Evolutionary conservation across 176 grass and related monocot species (phyloP), one percentile per base, ranked within the genome.

Genomic region (Musa schizocarpa): DNA sequence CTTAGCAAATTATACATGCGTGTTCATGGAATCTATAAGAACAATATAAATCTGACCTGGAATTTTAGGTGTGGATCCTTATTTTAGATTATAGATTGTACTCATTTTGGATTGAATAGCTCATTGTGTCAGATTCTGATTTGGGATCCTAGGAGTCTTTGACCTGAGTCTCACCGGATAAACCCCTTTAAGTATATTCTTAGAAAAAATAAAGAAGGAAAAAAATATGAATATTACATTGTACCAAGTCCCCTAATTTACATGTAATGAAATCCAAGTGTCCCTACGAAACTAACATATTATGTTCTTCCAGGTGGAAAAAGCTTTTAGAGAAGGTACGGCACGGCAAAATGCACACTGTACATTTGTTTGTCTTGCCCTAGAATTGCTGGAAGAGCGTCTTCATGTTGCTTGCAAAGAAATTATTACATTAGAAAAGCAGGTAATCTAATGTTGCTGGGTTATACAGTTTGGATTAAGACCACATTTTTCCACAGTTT

Each of bases 321-420:
- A 96, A 66, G 93, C 93, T 67, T 96, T 96, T 74, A 92, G 93
- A 84, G 91, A 99, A 92, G 95, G 88, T 29, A 91, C 90, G 19
- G 90, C 95, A 20, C 86, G 89, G 25, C 95, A 94, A 89, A 94
- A 99, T 83, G 86, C 90, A 20, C 88, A 94, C 65, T 91, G 95
- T 82, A 82, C 94, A 64, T 99, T 99, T 87, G 88, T 94, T 57
- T 91, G 86, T 75, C 82, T 99, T 68, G 86, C 86, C 70, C 77
- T 99, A 65, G 87, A 99, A 81, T 82, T 99, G 63, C 82, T 99
- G 66, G 95, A 99, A 82, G 90, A 99, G 53, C 76, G 90, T 64
- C 83, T 99, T 69, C 95, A 94, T 92, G 88, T 99, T 76, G 91
- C 95, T 77, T 96, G 93, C 81, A 92, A 96, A 86, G 93, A 96